phyloP scores from a whole-genome alignment of 305 asterid species.

The Solanum chacoense region DNA sequence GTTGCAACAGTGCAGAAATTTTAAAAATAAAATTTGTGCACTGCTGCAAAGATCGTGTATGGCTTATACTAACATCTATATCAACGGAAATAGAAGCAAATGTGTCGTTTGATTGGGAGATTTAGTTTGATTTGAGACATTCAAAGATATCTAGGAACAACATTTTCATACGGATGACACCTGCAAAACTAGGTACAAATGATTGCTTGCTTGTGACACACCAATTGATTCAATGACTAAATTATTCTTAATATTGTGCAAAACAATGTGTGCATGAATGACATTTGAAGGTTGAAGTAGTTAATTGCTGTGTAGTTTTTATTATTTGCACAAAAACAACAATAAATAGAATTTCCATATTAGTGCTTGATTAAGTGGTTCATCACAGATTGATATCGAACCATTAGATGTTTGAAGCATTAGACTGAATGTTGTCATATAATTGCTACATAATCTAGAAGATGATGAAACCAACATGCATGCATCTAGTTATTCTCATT shows the following conservation, averaged over 20 bases:
- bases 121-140: not conserved
- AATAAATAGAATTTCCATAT: too few species aligned
- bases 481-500: not conserved
- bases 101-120: not conserved
- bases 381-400: too few species aligned
- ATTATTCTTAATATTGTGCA: not conserved
- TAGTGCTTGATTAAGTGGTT: not conserved
- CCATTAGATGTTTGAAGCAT: not conserved
- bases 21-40: not conserved
- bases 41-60: too few species aligned
- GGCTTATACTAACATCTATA: not conserved
- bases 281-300: not conserved
- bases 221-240: not conserved
- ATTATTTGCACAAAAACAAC: not conserved
- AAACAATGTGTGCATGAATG: not conserved
- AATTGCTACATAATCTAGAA: too few species aligned
- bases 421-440: not conserved
- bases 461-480: not conserved
- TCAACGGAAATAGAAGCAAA: not conserved
- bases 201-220: not conserved
- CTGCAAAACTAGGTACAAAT: not conserved
- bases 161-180: not conserved
- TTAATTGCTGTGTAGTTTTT: not conserved
- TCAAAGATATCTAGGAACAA: not conserved
- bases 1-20: fast-evolving